A percentile compares a stretch with the other conserved stretches of the same genome.
Evolutionary conservation across 2,329 filamentous ascomycete species (phyloP).

Genomic region (Neodidymelliopsis sp.): DNA sequence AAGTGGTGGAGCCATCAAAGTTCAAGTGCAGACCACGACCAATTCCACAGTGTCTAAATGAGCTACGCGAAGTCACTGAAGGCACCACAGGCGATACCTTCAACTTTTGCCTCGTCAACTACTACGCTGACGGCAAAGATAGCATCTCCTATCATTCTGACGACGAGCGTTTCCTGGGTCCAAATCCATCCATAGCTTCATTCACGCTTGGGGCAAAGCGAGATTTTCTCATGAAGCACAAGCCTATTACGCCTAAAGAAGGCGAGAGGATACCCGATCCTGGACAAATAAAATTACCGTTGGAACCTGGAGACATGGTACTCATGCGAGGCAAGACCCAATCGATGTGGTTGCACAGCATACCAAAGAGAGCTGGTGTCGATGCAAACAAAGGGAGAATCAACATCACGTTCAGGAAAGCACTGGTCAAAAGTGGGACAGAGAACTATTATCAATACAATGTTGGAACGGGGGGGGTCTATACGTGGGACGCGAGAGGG

Average conservation of each 20-base stretch:
- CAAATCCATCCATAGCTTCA: slow-evolving; percentile 74
- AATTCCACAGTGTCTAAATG: slow-evolving; percentile 73
- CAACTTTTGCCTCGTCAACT: slow-evolving; percentile 84
- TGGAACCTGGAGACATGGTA: slow-evolving; percentile 78
- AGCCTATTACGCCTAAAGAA: slow-evolving; percentile 59
- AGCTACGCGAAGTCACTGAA: slow-evolving; percentile 69
- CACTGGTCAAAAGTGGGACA: slow-evolving; percentile 74
- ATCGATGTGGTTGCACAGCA: slow-evolving; percentile 74
- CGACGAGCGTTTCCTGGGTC: slow-evolving; percentile 78
- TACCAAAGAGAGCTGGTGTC: slow-evolving; percentile 75
- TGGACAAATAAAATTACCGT: slow-evolving; percentile 58
- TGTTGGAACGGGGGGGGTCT: slow-evolving; percentile 73
- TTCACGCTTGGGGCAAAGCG: slow-evolving; percentile 75
- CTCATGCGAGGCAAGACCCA: slow-evolving; percentile 81
- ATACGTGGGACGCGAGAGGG: slow-evolving; percentile 68
- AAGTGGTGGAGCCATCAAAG: slow-evolving; percentile 53
- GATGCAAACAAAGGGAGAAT: slow-evolving; percentile 67
- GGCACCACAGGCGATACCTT: slow-evolving; percentile 70
- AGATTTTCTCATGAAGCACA: slow-evolving; percentile 83
- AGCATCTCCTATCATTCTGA: slow-evolving; percentile 83
- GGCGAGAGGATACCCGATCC: slow-evolving; percentile 48
- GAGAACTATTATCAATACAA: slow-evolving; percentile 89
- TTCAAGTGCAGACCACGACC: slow-evolving; percentile 71
- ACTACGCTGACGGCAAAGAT: slow-evolving; percentile 79
- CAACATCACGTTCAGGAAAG: slow-evolving; percentile 80